Percentiles rank a stretch among this genome's conserved stretches.
Evolutionary conservation across 2,329 filamentous ascomycete species (phyloP).

Genomic region (Colletotrichum chlorophyti): DNA sequence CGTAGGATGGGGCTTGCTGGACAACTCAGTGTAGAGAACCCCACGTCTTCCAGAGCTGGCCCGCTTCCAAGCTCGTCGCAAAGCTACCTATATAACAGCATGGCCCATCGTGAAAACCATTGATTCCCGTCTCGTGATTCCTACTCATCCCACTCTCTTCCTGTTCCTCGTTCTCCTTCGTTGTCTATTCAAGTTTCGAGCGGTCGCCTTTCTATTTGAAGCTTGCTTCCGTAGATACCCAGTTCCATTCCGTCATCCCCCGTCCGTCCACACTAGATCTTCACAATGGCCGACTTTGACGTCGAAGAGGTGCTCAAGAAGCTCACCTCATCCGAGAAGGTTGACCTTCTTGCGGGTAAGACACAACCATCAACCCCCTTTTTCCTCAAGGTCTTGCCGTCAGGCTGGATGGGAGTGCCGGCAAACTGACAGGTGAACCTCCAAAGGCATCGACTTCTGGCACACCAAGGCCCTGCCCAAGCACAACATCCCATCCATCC

Average conservation of each 20-base stretch:
- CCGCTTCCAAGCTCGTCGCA: constrained; percentile 12
- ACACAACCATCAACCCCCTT: background rate
- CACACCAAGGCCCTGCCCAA: constrained; percentile 67
- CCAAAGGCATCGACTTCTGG: constrained; percentile 70
- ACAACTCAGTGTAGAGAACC: background rate
- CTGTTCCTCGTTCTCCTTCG: background rate
- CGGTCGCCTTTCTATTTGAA: background rate
- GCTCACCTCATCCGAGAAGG: constrained; percentile 59
- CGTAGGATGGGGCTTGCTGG: too few relatives aligned
- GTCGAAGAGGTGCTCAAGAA: constrained; percentile 62
- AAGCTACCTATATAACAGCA: constrained; percentile 23
- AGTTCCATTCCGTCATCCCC: background rate
- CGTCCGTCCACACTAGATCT: background rate
- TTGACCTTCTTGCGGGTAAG: constrained; percentile 58
- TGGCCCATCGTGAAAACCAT: background rate
- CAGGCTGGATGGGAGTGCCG: too few relatives aligned
- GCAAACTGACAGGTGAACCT: background rate
- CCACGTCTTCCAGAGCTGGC: constrained; percentile 9
- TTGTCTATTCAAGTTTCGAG: background rate
- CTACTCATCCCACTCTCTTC: background rate
- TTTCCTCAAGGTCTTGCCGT: background rate
- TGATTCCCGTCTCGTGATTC: background rate
- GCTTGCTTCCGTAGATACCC: background rate
- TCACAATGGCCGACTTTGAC: constrained; percentile 51
- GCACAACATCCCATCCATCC: constrained; percentile 68